Conservation (phyloP, 495 filamentous ascomycete species). For the Talaromyces trachyspermus region DNA sequence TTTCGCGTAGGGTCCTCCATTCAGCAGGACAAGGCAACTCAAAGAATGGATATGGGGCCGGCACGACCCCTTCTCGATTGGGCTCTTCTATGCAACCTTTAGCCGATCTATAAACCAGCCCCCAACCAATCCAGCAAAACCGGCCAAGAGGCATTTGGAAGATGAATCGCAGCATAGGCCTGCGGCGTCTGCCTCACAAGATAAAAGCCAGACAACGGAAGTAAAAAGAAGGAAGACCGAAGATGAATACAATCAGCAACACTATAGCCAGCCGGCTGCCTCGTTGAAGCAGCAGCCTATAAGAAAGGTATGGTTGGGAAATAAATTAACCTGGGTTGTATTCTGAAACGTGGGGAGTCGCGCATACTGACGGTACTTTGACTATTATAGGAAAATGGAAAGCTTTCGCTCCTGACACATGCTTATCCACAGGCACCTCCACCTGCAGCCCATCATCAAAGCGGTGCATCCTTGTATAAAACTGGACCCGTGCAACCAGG, state of each 20-base stretch:
- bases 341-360: constrained; percentile 8
- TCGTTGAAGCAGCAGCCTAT: constrained; percentile 59
- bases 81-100: constrained; percentile 43
- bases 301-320: constrained; percentile 54
- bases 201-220: constrained; percentile 40
- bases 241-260: constrained; percentile 44
- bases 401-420: constrained; percentile 56
- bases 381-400: constrained; percentile 48
- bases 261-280: constrained; percentile 28
- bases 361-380: constrained; percentile 18
- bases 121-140: constrained; percentile 56
- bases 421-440: constrained; percentile 52
- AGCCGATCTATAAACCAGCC: constrained; percentile 41
- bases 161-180: constrained; percentile 42
- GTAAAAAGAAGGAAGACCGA: constrained; percentile 52
- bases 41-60: constrained; percentile 42
- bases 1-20: constrained; percentile 16
- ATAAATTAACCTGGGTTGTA: constrained; percentile 1
- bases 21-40: constrained; percentile 37
- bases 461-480: constrained; percentile 33
- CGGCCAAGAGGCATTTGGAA: constrained; percentile 53
- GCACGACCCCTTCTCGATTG: constrained; percentile 47
- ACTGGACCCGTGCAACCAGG: constrained; percentile 16
- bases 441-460: constrained; percentile 38
- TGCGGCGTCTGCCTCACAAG: constrained; percentile 33